phyloP scores from a whole-genome alignment of 345 rosid genomes.

The Boechera divaricarpa region DNA sequence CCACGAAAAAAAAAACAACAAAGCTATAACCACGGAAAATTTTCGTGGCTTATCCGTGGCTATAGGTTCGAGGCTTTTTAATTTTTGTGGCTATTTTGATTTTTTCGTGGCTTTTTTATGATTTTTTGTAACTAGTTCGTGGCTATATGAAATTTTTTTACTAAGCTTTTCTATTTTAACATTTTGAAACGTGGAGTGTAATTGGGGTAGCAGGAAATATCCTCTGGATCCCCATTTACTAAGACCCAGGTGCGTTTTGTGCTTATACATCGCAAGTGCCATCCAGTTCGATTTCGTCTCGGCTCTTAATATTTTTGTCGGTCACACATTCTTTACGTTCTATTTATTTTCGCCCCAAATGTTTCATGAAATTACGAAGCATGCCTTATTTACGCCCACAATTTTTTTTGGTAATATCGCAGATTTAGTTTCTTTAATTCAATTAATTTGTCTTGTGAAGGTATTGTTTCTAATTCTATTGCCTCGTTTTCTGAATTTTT shows the following conservation, averaged over 20 bases:
- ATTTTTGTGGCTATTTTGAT: no score
- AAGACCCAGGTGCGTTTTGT: neutral
- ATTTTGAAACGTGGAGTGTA: neutral
- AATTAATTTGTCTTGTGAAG: no score
- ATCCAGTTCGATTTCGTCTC: conserved; percentile 33
- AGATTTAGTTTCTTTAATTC: neutral
- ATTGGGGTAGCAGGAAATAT: neutral
- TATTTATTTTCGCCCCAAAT: conserved; percentile 31
- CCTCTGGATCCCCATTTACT: neutral
- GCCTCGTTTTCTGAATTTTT: no score
- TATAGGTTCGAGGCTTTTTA: no score
- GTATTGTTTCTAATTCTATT: no score
- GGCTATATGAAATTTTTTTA: no score
- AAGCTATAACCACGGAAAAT: no score
- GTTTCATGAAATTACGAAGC: conserved; percentile 6
- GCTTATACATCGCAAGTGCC: conserved; percentile 34
- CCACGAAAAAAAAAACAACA: no score
- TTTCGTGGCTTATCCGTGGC: no score
- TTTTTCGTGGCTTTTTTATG: no score
- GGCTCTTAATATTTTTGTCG: conserved; percentile 18
- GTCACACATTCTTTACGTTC: conserved; percentile 31
- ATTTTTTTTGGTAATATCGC: neutral
- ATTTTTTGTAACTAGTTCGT: no score
- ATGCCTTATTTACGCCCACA: neutral
- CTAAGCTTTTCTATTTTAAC: neutral